A percentile compares a stretch with the other conserved stretches of the same genome.
Conservation (phyloP, 305 asterid genomes). For the Fraxinus latifolia region DNA sequence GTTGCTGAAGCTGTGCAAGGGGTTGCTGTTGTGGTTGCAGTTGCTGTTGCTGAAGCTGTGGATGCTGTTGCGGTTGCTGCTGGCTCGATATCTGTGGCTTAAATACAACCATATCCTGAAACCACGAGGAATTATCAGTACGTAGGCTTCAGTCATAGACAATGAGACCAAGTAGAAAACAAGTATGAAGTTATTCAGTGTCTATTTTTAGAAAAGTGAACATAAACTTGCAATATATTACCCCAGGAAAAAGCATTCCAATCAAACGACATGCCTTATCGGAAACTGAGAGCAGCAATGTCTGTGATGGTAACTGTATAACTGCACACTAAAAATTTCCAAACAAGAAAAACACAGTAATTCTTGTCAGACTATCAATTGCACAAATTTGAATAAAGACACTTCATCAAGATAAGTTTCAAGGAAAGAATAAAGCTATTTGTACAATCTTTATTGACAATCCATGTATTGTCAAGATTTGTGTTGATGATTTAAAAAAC, state of each 20-base stretch:
- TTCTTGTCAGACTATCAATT: neutral
- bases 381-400: neutral
- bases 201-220: neutral
- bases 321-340: constrained; percentile 71
- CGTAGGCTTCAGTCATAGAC: neutral
- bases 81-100: constrained; percentile 75
- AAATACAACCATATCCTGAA: constrained; percentile 79
- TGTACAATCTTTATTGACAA: no score
- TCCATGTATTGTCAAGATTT: no score
- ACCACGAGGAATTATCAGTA: neutral
- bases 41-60: constrained; percentile 21
- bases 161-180: neutral
- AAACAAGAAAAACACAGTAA: neutral
- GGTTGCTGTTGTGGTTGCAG: constrained; percentile 36
- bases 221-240: constrained; percentile 26
- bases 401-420: neutral
- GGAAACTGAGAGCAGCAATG: constrained; percentile 86
- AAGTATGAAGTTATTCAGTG: neutral
- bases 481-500: no score
- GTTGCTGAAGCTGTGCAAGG: constrained; percentile 26
- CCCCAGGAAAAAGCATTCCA: constrained; percentile 99
- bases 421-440: no score
- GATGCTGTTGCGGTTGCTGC: constrained; percentile 39
- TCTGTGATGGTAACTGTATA: constrained; percentile 92
- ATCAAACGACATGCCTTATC: constrained; percentile 92